These are phyloP conservation scores for Euphorbia lathyris DNA, from an alignment of 345 rosid genomes.

Conservation along the genomic window DNA sequence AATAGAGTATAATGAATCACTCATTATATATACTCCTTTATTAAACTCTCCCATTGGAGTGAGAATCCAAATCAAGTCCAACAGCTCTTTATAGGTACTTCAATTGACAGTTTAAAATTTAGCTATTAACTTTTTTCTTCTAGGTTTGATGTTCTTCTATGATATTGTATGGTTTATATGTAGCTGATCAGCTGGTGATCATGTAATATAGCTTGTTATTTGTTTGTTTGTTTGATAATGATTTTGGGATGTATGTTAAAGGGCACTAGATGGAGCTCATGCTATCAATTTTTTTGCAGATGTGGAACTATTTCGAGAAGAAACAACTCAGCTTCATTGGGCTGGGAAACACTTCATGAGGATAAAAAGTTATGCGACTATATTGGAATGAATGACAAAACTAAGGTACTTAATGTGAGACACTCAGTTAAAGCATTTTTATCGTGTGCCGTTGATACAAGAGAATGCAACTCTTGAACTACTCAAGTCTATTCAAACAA, in stretches of 20 bases:
- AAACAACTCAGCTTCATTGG: constrained; percentile 15
- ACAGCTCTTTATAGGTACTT: neutral
- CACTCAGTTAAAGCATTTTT: constrained; percentile 8
- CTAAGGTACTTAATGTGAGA: constrained; percentile 19
- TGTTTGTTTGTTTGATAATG: neutral
- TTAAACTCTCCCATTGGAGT: too few species aligned
- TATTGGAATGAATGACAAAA: constrained; percentile 21
- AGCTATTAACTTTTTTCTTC: neutral
- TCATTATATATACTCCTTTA: too few species aligned
- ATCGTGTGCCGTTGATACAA: too few species aligned
- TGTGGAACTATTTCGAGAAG: neutral
- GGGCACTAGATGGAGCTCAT: neutral
- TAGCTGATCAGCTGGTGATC: neutral
- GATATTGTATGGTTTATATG: neutral
- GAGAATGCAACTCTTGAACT: too few species aligned
- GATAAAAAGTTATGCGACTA: constrained; percentile 17
- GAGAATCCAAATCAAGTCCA: neutral
- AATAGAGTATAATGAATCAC: too few species aligned
- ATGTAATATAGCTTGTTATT: too few species aligned
- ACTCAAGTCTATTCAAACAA: constrained; percentile 59
- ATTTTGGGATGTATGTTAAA: neutral
- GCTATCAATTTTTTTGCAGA: neutral
- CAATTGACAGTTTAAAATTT: neutral
- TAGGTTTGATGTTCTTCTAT: neutral
- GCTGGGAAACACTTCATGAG: constrained; percentile 19